Base-by-base conservation (phyloP, 164 flowering plant genomes). In the Sedum album region DNA sequence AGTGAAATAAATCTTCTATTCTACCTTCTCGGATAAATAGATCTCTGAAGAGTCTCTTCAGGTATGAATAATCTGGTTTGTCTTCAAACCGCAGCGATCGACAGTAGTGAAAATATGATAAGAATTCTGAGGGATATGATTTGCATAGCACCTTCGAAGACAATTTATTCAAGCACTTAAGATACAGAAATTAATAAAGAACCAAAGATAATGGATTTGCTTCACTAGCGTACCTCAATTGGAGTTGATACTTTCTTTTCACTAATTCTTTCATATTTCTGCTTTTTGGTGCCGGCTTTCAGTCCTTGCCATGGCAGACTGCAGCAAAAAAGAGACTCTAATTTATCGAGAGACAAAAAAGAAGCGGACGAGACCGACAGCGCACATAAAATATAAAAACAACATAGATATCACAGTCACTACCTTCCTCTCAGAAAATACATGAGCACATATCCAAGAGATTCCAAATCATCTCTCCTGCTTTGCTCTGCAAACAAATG, bases 261-360 rank as follows among this genome's bases (percentile, higher is more conserved):
- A 68, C 91, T 84, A 18, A 86, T 84, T 72, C 75, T 86, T 53
- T 86, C 90, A 70, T 84, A 86, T 67, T 83, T 86, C 74, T 86
- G 90, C 76, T 86, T 86, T 69, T 86, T 86, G 61, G 80, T 86
- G 66, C 85, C 88, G 67, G 88, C 90, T 77, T 77, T 83, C 41
- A 86, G 67, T 60, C 90, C 90, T 69, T 86, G 91, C 91, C 91
- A 86, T 30, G 91, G 91, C 72, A 86, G 87, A 70, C 91, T 86
- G 79, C 65, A 41, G 21, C 17, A 17, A 44, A 49, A 33, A 70
- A 70, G 7, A 13, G 11, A 62, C 6, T 8, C 4, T 57, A 26
- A 28, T 57, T 57, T 67, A 20, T 15, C 28, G 18, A 31, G 33
- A 55, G 55, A 64, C 1, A 60, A 69, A 66, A 67, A 66, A 6